Percentiles rank a stretch among this genome's conserved stretches.
Conservation (phyloP, 306 rosid species). For the Acmispon strigosus region DNA sequence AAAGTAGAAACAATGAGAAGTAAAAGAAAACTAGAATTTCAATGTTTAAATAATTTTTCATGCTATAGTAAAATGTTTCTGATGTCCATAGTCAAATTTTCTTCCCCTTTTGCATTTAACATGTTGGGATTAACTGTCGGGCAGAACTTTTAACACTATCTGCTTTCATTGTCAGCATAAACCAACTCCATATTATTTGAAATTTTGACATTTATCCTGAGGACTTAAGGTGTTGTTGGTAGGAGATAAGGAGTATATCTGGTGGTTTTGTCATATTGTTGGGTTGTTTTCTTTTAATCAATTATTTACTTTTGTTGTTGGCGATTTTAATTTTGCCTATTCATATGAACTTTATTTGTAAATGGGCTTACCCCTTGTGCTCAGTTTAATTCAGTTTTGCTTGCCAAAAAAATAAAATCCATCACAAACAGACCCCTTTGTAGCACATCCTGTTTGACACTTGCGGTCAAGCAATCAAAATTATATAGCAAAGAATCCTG, state of each 20-base stretch:
- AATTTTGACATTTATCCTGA: background rate
- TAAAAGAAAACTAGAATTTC: conserved; percentile 12
- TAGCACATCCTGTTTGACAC: background rate
- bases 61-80: background rate
- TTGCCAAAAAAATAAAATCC: background rate
- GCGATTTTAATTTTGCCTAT: too few species aligned
- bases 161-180: background rate
- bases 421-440: background rate
- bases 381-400: too few species aligned
- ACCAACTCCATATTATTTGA: background rate
- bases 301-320: too few species aligned
- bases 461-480: background rate
- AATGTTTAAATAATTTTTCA: conserved; percentile 7
- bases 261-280: too few species aligned
- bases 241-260: too few species aligned
- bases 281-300: too few species aligned
- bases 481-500: background rate
- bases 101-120: background rate
- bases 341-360: too few species aligned
- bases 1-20: background rate
- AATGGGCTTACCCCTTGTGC: too few species aligned
- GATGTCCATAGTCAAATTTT: background rate
- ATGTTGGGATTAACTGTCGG: background rate
- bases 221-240: too few species aligned
- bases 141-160: background rate